Conservation (phyloP, 257 asterid genomes). For the Gardenia jasminoides region DNA sequence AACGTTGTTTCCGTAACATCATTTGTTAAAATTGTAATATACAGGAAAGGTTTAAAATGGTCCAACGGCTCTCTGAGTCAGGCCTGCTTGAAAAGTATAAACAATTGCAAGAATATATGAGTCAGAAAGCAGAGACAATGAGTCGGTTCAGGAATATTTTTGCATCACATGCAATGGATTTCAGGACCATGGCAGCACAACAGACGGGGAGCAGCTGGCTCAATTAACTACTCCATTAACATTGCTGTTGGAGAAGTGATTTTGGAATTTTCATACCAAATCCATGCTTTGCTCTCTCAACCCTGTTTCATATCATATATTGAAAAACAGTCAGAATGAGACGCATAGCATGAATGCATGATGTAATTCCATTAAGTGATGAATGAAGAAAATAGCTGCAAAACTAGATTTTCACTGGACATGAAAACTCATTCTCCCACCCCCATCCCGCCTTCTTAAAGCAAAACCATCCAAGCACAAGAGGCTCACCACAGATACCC, state of each 20-base stretch:
- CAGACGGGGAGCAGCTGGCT: background rate
- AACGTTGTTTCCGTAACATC: background rate
- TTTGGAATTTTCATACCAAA: conserved; percentile 92
- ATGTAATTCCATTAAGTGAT: background rate
- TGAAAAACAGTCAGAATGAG: conserved; percentile 9
- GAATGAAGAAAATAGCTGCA: background rate
- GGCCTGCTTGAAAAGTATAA: background rate
- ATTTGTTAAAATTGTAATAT: background rate
- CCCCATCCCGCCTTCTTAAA: background rate
- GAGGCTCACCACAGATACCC: background rate
- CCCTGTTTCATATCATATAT: conserved; percentile 48
- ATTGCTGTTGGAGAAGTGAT: conserved; percentile 37
- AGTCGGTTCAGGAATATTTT: background rate
- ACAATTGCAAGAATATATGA: background rate
- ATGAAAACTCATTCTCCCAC: background rate
- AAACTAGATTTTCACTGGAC: background rate
- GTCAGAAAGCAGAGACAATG: background rate
- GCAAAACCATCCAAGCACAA: background rate
- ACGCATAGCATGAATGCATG: background rate
- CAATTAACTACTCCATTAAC: conserved; percentile 9
- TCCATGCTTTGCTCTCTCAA: conserved; percentile 72
- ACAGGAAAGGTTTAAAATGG: background rate
- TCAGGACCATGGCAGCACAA: background rate
- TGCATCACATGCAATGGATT: background rate
- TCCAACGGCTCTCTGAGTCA: background rate